Base-by-base conservation (phyloP, 2,329 filamentous ascomycete species). In the Trichophyton rubrum region DNA sequence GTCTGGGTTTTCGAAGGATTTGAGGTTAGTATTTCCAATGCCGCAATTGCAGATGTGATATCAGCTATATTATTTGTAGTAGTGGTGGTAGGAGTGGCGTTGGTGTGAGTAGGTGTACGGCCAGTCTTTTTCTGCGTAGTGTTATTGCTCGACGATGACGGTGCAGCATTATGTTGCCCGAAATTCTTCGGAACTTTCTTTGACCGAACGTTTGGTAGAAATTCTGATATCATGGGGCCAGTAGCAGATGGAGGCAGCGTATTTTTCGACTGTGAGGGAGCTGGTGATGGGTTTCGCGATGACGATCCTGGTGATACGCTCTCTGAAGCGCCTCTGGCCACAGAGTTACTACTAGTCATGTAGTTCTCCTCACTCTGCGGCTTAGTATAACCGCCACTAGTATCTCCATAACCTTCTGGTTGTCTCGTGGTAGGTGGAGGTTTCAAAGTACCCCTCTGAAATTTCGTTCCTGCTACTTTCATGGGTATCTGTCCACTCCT, bases 191-290 rank as follows among this genome's bases (percentile, higher is more conserved):
- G 55, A 24, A 33, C 55, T n/a, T 74, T 69, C 66, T 86, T 85
- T 24, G 80, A 78, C 64, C 82, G 79, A 65, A 81, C 74, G 71
- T 85, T 85, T 7, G 75, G 79, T 22, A 80, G 77, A 33, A 81
- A 77, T 63, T 97, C 92, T 0, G 89, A 93, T 60, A 96, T 89
- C 43, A 96, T 76, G 15, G 86, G 85, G 0, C 92, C 92, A 0
- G 85, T 80, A 8, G 87, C 87, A 2, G 87, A 88, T 1, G 84
- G 84, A 1, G 84, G 83, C 3, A 73, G 65, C 79, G 86, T 71
- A 38, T 64, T 60, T 38, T 63, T 57, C n/a, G 35, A 47, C 15
- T 61, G 59, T 49, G 65, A 60, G 7, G 66, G 68, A 9, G 67
- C 68, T 1, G 79, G 74, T 35, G 73, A 74, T 62, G 72, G 75